phyloP scores from a whole-genome alignment of 1,139 yeast genomes.

The Scheffersomyces insectosa region DNA sequence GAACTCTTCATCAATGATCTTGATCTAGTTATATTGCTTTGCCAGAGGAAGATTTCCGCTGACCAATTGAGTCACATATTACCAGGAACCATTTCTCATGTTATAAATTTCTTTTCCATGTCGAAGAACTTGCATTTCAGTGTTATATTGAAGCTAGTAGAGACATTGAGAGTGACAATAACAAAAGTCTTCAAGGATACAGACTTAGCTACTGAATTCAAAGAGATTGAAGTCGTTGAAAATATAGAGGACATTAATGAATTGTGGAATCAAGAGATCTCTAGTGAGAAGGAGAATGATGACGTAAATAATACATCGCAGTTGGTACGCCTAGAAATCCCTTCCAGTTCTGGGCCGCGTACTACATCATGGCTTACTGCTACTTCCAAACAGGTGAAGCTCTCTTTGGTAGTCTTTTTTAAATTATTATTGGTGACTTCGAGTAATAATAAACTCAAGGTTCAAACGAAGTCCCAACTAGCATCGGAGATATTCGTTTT shows the following conservation, averaged over 20 bases:
- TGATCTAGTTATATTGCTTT: constrained; percentile 14
- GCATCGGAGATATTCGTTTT: constrained; percentile 24
- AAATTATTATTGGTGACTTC: constrained; percentile 20
- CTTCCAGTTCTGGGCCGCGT: constrained; percentile 22
- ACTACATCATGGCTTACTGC: constrained; percentile 64
- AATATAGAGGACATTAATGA: constrained; percentile 17
- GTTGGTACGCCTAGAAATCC: constrained; percentile 2
- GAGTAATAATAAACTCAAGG: constrained; percentile 13
- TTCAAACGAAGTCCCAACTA: constrained; percentile 25
- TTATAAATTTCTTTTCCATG: constrained; percentile 27
- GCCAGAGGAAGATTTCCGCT: constrained; percentile 19
- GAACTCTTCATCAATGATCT: constrained; percentile 12
- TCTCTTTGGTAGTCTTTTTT: constrained; percentile 40
- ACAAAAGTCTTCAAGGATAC: constrained; percentile 34
- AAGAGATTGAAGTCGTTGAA: not conserved
- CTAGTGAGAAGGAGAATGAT: constrained; percentile 5
- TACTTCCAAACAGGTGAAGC: constrained; percentile 59
- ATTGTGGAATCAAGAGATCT: constrained; percentile 17
- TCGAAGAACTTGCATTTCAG: constrained; percentile 27
- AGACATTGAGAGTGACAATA: constrained; percentile 23
- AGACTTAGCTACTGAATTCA: constrained; percentile 17
- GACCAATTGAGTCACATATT: constrained; percentile 38
- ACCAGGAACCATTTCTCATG: constrained; percentile 41
- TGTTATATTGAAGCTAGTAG: constrained; percentile 22
- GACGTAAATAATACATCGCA: constrained; percentile 3